Conservation (phyloP, 169 alveolate genomes). For the Plasmodium sp. region DNA sequence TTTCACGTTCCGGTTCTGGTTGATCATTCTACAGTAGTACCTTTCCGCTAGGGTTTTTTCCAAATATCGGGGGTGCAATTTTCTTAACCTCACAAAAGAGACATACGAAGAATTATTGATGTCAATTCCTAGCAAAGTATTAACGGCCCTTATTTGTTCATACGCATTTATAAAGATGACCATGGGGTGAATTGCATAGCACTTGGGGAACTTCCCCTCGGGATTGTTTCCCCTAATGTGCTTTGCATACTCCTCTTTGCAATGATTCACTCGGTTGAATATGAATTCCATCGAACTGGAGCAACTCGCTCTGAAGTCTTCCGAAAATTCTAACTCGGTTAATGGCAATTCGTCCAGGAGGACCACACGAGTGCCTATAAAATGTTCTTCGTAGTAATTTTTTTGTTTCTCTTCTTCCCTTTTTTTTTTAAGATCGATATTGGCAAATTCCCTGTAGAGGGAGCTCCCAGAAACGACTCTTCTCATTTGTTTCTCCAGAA, state of each 20-base stretch:
- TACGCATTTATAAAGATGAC: conserved; percentile 56
- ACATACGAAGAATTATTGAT: conserved; percentile 69
- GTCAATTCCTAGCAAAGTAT: conserved; percentile 67
- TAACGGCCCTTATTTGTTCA: conserved; percentile 62
- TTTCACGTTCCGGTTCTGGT: conserved; percentile 41
- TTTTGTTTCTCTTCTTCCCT: conserved; percentile 48
- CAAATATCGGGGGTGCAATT: conserved; percentile 46
- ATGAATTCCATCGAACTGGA: conserved; percentile 33
- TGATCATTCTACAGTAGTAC: conserved; percentile 62
- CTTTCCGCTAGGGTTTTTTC: conserved; percentile 39
- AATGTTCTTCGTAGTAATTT: conserved; percentile 53
- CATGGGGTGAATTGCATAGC: conserved; percentile 65
- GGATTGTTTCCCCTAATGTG: not conserved
- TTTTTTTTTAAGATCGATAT: conserved; percentile 50
- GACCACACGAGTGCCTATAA: conserved; percentile 45
- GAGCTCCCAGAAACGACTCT: not conserved
- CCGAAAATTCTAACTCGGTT: conserved; percentile 62
- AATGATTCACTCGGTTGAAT: conserved; percentile 38
- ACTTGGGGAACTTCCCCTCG: not conserved
- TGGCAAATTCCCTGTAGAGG: conserved; percentile 20
- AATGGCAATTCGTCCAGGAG: conserved; percentile 70
- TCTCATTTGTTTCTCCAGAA: not conserved
- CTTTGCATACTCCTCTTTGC: conserved; percentile 37
- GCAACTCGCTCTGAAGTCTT: conserved; percentile 56
- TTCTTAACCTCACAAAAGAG: conserved; percentile 57